A percentile compares a stretch with the other conserved stretches of the same genome.
These are phyloP conservation scores for Centaurea solstitialis DNA, from an alignment of 129 eudicot genomes.

Conservation along the genomic window DNA sequence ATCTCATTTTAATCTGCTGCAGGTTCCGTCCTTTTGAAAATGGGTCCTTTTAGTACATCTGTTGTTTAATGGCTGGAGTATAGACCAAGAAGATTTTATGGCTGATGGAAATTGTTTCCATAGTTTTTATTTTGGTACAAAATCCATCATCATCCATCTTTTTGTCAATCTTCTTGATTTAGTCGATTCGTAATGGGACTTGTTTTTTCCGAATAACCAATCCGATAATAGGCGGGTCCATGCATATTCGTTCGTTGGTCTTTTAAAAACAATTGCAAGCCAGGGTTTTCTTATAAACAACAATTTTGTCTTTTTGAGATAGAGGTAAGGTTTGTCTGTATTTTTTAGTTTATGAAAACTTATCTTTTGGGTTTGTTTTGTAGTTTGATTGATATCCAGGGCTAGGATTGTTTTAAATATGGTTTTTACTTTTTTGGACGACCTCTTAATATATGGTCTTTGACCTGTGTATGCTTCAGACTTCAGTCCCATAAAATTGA, in stretches of 20 bases:
- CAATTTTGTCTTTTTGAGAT: background rate
- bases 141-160: background rate
- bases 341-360: no score
- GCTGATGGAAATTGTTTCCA: background rate
- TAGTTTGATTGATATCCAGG: background rate
- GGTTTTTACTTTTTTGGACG: background rate
- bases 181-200: background rate
- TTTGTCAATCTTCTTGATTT: no score
- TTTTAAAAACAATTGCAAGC: background rate
- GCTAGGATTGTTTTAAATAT: no score
- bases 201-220: background rate
- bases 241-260: background rate
- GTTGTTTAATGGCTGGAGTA: no score
- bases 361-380: background rate
- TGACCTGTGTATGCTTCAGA: background rate
- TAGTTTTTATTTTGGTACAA: background rate
- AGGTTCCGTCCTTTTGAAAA: background rate
- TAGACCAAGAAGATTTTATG: background rate
- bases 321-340: background rate
- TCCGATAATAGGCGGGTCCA: background rate
- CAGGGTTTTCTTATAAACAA: background rate
- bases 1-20: conserved; percentile 4
- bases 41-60: background rate
- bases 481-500: background rate
- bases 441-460: background rate